These are phyloP conservation scores for Eremothecium gossypii DNA, from an alignment of 1,139 yeast genomes.

Conservation along the genomic window DNA sequence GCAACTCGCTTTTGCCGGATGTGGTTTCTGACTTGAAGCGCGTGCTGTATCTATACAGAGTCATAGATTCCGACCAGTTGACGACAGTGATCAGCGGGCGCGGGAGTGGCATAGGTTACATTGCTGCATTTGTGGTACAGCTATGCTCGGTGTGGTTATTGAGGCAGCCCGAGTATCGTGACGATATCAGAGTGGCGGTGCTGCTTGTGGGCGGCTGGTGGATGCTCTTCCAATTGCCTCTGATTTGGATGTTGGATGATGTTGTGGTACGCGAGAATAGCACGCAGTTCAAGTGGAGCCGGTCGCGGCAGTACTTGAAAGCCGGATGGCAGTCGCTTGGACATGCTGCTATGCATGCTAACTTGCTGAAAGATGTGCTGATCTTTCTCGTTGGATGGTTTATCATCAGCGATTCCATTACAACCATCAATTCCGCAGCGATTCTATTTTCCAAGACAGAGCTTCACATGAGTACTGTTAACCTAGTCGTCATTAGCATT, in stretches of 20 bases:
- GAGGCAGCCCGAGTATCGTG: slow-evolving; percentile 35
- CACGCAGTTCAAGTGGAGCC: slow-evolving; percentile 10
- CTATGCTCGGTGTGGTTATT: slow-evolving; percentile 43
- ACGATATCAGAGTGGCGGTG: slow-evolving; percentile 47
- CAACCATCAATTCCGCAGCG: slow-evolving; percentile 68
- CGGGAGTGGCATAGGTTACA: slow-evolving; percentile 60
- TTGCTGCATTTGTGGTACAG: slow-evolving; percentile 56
- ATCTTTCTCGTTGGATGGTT: slow-evolving; percentile 61
- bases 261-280: slow-evolving; percentile 13
- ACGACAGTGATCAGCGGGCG: slow-evolving; percentile 48
- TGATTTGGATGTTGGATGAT: slow-evolving; percentile 37
- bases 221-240: slow-evolving; percentile 55
- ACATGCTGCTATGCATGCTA: slow-evolving; percentile 46
- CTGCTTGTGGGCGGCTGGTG: slow-evolving; percentile 62
- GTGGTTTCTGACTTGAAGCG: slow-evolving; percentile 32
- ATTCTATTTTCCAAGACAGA: slow-evolving; percentile 60
- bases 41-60: slow-evolving; percentile 8
- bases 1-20: slow-evolving; percentile 59
- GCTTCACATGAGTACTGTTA: slow-evolving; percentile 53
- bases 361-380: slow-evolving; percentile 48
- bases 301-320: slow-evolving; percentile 30
- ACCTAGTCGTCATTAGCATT: slow-evolving; percentile 51
- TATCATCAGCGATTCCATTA: slow-evolving; percentile 56
- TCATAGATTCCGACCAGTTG: slow-evolving; percentile 25
- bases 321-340: slow-evolving; percentile 54